Conservation (phyloP, 2,329 filamentous ascomycete genomes). For the Colletotrichum sp. region DNA sequence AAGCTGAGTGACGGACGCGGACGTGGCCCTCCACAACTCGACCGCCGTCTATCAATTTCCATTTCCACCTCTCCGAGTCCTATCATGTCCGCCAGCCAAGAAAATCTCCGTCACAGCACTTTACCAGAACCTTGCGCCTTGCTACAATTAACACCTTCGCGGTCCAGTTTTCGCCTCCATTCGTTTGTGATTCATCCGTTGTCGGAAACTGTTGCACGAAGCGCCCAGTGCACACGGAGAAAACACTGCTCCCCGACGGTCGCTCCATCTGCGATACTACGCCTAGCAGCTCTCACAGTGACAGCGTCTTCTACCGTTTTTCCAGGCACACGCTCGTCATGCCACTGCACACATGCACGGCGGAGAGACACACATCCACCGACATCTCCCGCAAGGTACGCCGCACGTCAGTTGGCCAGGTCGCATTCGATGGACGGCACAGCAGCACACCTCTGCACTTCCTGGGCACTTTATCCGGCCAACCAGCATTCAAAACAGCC, state of each 20-base stretch:
- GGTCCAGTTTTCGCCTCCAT: conserved; percentile 3
- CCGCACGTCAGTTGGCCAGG: neutral
- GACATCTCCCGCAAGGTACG: neutral
- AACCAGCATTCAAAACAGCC: neutral
- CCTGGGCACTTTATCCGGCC: neutral
- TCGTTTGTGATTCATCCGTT: conserved; percentile 9
- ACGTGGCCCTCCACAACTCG: neutral
- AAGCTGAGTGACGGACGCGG: conserved; percentile 4
- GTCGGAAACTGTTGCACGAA: conserved; percentile 4
- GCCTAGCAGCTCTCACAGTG: neutral
- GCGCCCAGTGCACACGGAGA: neutral
- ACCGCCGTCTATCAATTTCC: neutral
- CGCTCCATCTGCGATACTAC: neutral
- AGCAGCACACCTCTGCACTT: neutral
- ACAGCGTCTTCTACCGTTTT: neutral
- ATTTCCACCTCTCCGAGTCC: neutral
- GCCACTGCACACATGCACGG: neutral
- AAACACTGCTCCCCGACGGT: neutral
- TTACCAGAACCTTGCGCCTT: neutral
- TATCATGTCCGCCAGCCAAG: neutral
- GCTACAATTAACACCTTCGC: neutral
- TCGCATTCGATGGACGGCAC: neutral
- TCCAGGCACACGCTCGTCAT: neutral
- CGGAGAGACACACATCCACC: neutral
- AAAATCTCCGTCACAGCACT: neutral